Conservation (phyloP, 78 protist genomes). For the Dictyostelium citrinum region DNA sequence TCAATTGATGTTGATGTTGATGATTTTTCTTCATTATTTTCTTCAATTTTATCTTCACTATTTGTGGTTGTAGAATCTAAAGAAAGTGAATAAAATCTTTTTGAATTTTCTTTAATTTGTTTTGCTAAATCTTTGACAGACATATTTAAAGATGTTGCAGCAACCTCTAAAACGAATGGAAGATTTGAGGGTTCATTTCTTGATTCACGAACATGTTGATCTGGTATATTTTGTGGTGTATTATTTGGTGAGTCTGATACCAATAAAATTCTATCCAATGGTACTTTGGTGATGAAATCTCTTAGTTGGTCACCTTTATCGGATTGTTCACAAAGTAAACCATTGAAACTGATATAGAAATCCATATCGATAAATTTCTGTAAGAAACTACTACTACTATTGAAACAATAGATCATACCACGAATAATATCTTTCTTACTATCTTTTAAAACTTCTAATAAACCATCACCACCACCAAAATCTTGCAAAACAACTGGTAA, state of each 20-base stretch:
- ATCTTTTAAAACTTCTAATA: conserved; percentile 43
- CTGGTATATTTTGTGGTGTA: conserved; percentile 64
- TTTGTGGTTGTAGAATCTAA: not conserved
- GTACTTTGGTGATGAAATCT: conserved; percentile 41
- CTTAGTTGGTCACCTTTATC: conserved; percentile 59
- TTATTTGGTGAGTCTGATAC: conserved; percentile 54
- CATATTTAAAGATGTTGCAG: conserved; percentile 11
- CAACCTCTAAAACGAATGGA: not conserved
- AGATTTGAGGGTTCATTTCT: conserved; percentile 66
- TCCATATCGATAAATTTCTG: conserved; percentile 32
- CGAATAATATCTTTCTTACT: not conserved
- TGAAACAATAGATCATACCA: conserved; percentile 40
- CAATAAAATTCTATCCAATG: conserved; percentile 21
- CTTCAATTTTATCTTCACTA: not conserved
- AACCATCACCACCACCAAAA: conserved; percentile 59
- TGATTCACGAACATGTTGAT: not conserved
- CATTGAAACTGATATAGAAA: conserved; percentile 56
- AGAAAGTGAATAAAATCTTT: conserved; percentile 20
- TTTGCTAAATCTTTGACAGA: not conserved
- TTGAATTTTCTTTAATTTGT: conserved; percentile 13
- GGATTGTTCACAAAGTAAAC: conserved; percentile 26
- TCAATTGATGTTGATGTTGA: too few species aligned
- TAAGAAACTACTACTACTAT: not conserved
- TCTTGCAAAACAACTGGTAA: conserved; percentile 58
- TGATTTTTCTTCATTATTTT: not conserved